Conservation (phyloP, 1,284 basidiomycete species). For the Puccinia novopanici region DNA sequence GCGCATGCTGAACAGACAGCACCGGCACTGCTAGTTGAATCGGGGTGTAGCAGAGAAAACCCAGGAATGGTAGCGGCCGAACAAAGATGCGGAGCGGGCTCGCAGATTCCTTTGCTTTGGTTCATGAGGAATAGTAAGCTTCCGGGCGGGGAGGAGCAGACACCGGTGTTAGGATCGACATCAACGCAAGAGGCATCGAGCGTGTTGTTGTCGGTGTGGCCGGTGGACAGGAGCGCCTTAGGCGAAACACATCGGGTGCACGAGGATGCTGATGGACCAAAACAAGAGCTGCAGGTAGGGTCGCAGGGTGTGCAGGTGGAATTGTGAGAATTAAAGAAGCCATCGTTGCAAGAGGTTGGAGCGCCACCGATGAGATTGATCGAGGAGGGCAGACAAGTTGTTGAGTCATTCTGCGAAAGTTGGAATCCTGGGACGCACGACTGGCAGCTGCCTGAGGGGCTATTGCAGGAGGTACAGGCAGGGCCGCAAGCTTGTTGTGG, state of each 20-base stretch:
- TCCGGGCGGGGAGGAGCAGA: constrained; percentile 19
- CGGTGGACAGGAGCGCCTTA: constrained; percentile 16
- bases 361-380: constrained; percentile 10
- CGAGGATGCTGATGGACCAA: constrained; percentile 30
- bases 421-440: constrained; percentile 24
- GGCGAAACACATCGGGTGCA: constrained; percentile 26
- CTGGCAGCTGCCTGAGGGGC: constrained; percentile 32
- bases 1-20: constrained; percentile 37
- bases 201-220: constrained; percentile 26
- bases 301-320: constrained; percentile 26
- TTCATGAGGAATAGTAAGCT: constrained; percentile 32
- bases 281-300: constrained; percentile 27
- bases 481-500: constrained; percentile 30
- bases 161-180: constrained; percentile 30
- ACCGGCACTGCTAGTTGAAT: background rate
- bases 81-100: constrained; percentile 37
- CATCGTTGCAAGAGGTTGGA: constrained; percentile 35
- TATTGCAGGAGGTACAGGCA: constrained; percentile 20
- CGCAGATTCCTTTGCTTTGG: constrained; percentile 40
- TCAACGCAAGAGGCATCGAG: constrained; percentile 28
- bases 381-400: constrained; percentile 16
- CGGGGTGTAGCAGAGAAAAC: constrained; percentile 20
- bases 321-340: constrained; percentile 27
- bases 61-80: constrained; percentile 32
- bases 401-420: constrained; percentile 25